These are phyloP conservation scores for Cucurbita pepo DNA, from an alignment of 306 rosid genomes.

Conservation along the genomic window DNA sequence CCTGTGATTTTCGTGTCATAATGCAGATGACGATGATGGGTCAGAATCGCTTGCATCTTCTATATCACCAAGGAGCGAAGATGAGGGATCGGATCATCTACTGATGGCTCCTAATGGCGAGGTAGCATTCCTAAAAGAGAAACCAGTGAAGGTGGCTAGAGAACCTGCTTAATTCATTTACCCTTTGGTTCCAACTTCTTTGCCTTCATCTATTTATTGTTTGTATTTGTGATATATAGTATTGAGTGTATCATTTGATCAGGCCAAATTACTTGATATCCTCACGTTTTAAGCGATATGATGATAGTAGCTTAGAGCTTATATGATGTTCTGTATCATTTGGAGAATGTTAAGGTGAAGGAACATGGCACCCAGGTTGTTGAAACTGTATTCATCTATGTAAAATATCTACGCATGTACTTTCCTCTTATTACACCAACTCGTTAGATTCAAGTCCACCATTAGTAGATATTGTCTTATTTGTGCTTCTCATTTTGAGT, in stretches of 20 bases:
- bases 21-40: slow-evolving; percentile 53
- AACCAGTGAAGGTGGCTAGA: slow-evolving; percentile 50
- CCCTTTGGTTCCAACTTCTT: slow-evolving; percentile 2
- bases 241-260: neutral
- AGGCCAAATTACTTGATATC: slow-evolving; percentile 2
- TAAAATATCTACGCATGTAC: neutral
- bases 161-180: slow-evolving; percentile 33
- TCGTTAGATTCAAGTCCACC: too few relatives aligned
- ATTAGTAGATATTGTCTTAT: too few relatives aligned
- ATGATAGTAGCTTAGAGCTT: neutral
- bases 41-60: slow-evolving; percentile 49
- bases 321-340: neutral
- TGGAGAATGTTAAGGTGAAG: neutral
- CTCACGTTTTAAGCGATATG: neutral
- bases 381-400: neutral
- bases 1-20: neutral
- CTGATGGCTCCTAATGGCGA: slow-evolving; percentile 39
- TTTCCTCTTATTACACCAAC: neutral
- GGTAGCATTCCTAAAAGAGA: slow-evolving; percentile 56
- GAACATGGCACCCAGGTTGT: neutral
- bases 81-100: slow-evolving; percentile 53
- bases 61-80: slow-evolving; percentile 37
- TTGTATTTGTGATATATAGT: slow-evolving; percentile 10
- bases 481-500: too few relatives aligned
- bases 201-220: slow-evolving; percentile 7